Conservation (phyloP, 169 alveolate genomes). For the Cryptosporidium ryanae region DNA sequence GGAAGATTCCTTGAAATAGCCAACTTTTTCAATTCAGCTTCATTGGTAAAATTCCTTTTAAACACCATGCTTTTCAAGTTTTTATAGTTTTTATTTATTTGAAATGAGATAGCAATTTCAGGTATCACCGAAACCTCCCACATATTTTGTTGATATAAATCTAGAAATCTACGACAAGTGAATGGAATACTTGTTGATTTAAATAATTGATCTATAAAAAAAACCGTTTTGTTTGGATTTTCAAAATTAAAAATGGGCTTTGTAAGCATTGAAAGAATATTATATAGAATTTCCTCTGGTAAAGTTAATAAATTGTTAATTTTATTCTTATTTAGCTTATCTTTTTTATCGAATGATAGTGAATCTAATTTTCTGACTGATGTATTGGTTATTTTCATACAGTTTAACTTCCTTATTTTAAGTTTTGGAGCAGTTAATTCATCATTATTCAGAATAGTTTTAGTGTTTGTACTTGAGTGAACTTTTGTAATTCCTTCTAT, state of each 20-base stretch:
- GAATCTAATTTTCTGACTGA: neutral
- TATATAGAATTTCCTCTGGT: conserved; percentile 54
- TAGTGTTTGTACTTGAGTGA: neutral
- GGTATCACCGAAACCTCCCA: conserved; percentile 44
- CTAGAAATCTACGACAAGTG: neutral
- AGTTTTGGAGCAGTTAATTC: neutral
- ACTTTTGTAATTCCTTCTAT: neutral
- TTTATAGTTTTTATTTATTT: conserved; percentile 1
- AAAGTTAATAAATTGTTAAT: neutral
- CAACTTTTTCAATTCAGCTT: conserved; percentile 9
- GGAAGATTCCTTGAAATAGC: neutral
- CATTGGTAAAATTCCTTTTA: neutral
- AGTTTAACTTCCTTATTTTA: neutral
- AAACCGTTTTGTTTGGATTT: neutral
- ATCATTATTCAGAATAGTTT: neutral
- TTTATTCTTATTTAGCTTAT: neutral
- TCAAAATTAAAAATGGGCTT: neutral
- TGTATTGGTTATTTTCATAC: neutral
- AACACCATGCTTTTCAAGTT: conserved; percentile 24
- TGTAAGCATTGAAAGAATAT: conserved; percentile 45
- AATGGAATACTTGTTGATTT: conserved; percentile 41
- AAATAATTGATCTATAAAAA: conserved; percentile 32
- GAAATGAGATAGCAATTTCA: neutral
- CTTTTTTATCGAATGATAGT: neutral
- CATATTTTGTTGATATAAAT: conserved; percentile 1